Percentiles rank a stretch among this genome's conserved stretches.
These are phyloP conservation scores for Apiospora hydei DNA, from an alignment of 2,329 filamentous ascomycete species.

Conservation along the genomic window DNA sequence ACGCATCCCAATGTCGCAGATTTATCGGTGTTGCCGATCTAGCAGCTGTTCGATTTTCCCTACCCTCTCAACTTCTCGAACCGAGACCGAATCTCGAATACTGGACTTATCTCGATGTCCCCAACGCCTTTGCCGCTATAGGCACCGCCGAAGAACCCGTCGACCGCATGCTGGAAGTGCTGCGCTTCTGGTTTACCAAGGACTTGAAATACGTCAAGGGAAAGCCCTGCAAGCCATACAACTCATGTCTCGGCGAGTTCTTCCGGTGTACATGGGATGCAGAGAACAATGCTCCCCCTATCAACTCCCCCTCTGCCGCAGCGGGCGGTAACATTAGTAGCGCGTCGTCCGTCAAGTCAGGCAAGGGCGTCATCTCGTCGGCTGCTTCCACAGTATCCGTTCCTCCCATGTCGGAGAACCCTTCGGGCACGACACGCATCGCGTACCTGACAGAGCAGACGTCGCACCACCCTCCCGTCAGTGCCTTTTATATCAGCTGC, in stretches of 20 bases:
- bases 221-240: constrained; percentile 98
- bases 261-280: constrained; percentile 98
- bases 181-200: constrained; percentile 99
- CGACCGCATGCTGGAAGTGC: constrained; percentile 91
- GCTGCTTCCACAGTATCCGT: constrained; percentile 59
- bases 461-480: constrained; percentile 96
- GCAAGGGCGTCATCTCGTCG: constrained; percentile 50
- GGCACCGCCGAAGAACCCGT: constrained; percentile 91
- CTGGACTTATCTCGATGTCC: constrained; percentile 97
- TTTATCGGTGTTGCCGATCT: constrained; percentile 98
- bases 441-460: constrained; percentile 98
- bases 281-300: constrained; percentile 74
- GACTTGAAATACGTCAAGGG: constrained; percentile 99
- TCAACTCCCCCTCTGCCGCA: constrained; percentile 42
- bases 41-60: constrained; percentile 91
- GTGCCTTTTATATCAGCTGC: constrained; percentile 92
- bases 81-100: constrained; percentile 98
- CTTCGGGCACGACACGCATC: constrained; percentile 70
- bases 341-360: constrained; percentile 56
- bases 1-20: constrained; percentile 55
- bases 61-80: constrained; percentile 94
- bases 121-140: constrained; percentile 83
- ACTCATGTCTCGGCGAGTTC: constrained; percentile 95
- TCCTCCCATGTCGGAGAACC: constrained; percentile 53
- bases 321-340: constrained; percentile 48